These are phyloP conservation scores for Volvox africanus DNA, from an alignment of 139 green algal genomes.

Conservation along the genomic window DNA sequence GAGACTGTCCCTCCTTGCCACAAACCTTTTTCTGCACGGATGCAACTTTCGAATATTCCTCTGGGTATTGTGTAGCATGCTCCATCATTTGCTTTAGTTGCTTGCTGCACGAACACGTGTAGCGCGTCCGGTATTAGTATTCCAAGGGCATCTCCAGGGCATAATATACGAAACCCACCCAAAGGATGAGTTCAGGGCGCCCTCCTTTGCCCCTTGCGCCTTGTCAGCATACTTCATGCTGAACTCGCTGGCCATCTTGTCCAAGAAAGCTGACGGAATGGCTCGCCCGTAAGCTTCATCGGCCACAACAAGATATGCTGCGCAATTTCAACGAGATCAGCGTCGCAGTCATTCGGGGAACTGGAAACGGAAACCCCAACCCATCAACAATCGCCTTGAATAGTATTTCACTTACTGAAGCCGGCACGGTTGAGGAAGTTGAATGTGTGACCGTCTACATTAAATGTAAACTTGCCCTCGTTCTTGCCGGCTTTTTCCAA, in stretches of 20 bases:
- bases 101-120: slow-evolving; percentile 59
- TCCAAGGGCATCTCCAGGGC: no score
- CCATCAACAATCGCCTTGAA: neutral
- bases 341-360: neutral
- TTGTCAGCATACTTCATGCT: slow-evolving; percentile 84
- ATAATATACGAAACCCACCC: slow-evolving; percentile 54
- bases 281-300: slow-evolving; percentile 90
- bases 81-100: slow-evolving; percentile 94
- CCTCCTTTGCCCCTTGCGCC: slow-evolving; percentile 66
- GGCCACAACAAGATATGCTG: slow-evolving; percentile 94
- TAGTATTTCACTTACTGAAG: slow-evolving; percentile 70
- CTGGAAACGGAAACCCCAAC: neutral
- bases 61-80: slow-evolving; percentile 88
- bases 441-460: slow-evolving; percentile 86
- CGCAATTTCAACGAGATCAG: neutral
- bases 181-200: slow-evolving; percentile 73
- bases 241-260: slow-evolving; percentile 85
- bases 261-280: slow-evolving; percentile 94
- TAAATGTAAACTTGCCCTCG: slow-evolving; percentile 80
- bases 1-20: neutral
- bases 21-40: slow-evolving; percentile 90
- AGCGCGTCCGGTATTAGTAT: no score
- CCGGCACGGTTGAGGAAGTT: slow-evolving; percentile 87
- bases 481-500: slow-evolving; percentile 79
- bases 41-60: slow-evolving; percentile 90